A percentile compares a stretch with the other conserved stretches of the same genome.
Evolutionary conservation across 2,329 filamentous ascomycete species (phyloP).

Genomic region (Chrysosphaeria jannelii): DNA sequence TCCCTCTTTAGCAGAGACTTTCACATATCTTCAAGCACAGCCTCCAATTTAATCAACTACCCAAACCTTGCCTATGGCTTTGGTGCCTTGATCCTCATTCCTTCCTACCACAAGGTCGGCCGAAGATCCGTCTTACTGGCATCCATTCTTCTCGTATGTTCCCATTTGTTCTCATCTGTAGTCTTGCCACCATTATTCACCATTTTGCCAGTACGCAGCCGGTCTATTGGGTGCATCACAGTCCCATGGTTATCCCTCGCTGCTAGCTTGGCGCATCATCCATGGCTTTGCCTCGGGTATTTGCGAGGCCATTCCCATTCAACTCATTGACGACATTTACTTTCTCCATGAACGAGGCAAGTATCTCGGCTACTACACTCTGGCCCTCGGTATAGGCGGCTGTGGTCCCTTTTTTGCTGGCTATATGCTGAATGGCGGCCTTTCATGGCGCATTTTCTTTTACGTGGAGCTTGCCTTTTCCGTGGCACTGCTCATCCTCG

Average conservation of each 20-base stretch:
- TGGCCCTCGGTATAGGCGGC: slow-evolving; percentile 22
- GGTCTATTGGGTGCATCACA: slow-evolving; percentile 12
- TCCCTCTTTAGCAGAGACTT: slow-evolving; percentile 21
- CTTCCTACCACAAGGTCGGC: slow-evolving; percentile 21
- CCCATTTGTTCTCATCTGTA: too few relatives aligned
- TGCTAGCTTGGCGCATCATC: slow-evolving; percentile 13
- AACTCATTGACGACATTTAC: slow-evolving; percentile 16
- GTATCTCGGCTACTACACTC: slow-evolving; percentile 27
- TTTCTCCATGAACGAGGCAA: slow-evolving; percentile 18
- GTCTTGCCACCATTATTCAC: too few relatives aligned
- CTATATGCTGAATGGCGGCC: slow-evolving; percentile 26
- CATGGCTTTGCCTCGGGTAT: slow-evolving; percentile 13
- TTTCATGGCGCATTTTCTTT: slow-evolving; percentile 29
- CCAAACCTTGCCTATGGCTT: slow-evolving; percentile 29
- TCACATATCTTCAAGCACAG: slow-evolving; percentile 16
- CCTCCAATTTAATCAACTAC: slow-evolving; percentile 26
- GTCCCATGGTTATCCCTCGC: slow-evolving; percentile 9
- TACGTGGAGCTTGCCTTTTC: slow-evolving; percentile 25
- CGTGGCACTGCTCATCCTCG: slow-evolving; percentile 6
- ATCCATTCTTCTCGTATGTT: slow-evolving; percentile 9
- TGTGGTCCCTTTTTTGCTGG: slow-evolving; percentile 26
- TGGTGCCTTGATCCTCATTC: slow-evolving; percentile 22
- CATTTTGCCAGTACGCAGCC: slow-evolving; percentile 8
- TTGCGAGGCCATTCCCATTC: slow-evolving; percentile 15
- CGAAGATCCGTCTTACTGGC: slow-evolving; percentile 13